Percentiles rank a stretch among this genome's conserved stretches.
Evolutionary conservation across 2,329 filamentous ascomycete genomes (phyloP).

Genomic region (Claviceps arundinis): DNA sequence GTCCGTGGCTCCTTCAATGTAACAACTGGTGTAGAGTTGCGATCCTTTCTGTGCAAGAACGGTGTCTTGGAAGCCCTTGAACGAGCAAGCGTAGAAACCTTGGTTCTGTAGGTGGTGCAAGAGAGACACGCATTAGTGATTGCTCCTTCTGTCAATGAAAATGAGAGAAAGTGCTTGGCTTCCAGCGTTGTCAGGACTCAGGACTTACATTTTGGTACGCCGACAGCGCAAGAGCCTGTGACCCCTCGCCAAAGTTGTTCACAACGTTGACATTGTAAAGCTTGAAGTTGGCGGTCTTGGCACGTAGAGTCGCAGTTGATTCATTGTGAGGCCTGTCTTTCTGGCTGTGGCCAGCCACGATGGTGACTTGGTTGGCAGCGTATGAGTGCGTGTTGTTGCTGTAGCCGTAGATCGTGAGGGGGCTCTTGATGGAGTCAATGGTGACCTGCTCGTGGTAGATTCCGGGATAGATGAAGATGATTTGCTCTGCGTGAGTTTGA

Average conservation of each 20-base stretch:
- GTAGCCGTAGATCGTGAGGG: constrained; percentile 46
- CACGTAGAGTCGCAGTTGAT: constrained; percentile 30
- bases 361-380: constrained; percentile 41
- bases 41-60: constrained; percentile 30
- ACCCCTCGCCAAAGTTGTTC: constrained; percentile 31
- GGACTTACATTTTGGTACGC: constrained; percentile 18
- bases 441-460: not conserved
- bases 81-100: constrained; percentile 33
- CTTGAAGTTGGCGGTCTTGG: constrained; percentile 35
- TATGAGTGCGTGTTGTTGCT: constrained; percentile 40
- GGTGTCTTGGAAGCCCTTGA: constrained; percentile 37
- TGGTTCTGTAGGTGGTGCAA: constrained; percentile 4
- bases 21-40: constrained; percentile 31
- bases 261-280: constrained; percentile 47
- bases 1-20: constrained; percentile 33
- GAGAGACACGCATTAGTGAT: too few relatives aligned
- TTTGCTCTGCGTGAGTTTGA: not conserved
- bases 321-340: constrained; percentile 35
- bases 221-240: constrained; percentile 28
- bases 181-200: not conserved
- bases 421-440: constrained; percentile 1
- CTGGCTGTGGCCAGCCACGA: constrained; percentile 24
- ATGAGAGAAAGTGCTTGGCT: not conserved
- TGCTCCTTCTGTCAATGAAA: not conserved
- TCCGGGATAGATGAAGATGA: constrained; percentile 1